Percentiles rank a stretch among this genome's conserved stretches.
phyloP scores from a whole-genome alignment of 2,329 filamentous ascomycete genomes.

The Fusarium torulosum region DNA sequence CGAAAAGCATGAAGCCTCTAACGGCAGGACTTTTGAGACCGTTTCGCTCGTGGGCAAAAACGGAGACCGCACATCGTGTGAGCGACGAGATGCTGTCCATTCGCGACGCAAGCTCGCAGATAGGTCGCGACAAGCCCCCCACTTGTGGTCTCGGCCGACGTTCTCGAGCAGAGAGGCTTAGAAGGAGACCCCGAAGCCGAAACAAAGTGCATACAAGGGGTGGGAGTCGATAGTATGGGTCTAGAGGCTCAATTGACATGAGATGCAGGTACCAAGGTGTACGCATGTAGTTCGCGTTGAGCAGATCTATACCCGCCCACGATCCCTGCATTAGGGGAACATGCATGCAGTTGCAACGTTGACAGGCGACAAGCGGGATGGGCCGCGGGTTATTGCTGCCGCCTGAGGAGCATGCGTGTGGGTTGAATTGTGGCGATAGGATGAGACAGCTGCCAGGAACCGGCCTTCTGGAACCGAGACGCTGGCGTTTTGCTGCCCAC shows the following conservation, averaged over 20 bases:
- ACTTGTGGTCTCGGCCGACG: slow-evolving; percentile 16
- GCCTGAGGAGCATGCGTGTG: slow-evolving; percentile 14
- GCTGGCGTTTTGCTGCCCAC: slow-evolving; percentile 31
- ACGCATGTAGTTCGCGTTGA: slow-evolving; percentile 15
- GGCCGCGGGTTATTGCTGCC: slow-evolving; percentile 15
- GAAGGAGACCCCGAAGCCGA: slow-evolving; percentile 23
- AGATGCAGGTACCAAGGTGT: slow-evolving; percentile 28
- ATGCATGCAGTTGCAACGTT: slow-evolving; percentile 25
- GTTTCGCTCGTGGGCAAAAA: slow-evolving; percentile 20
- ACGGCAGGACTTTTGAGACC: slow-evolving; percentile 18
- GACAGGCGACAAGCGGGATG: slow-evolving; percentile 20
- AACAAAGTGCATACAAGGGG: slow-evolving; percentile 14
- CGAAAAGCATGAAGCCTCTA: slow-evolving; percentile 35
- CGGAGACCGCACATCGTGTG: slow-evolving; percentile 2
- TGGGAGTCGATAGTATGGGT: slow-evolving; percentile 8
- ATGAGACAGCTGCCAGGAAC: slow-evolving; percentile 10
- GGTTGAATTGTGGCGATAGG: slow-evolving; percentile 3
- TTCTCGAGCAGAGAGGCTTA: slow-evolving; percentile 37
- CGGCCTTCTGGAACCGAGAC: slow-evolving; percentile 33
- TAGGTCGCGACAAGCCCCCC: slow-evolving; percentile 9
- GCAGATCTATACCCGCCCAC: slow-evolving; percentile 17
- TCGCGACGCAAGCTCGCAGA: slow-evolving; percentile 1
- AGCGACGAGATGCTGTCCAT: slow-evolving; percentile 10
- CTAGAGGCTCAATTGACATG: slow-evolving; percentile 18
- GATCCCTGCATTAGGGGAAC: slow-evolving; percentile 1